Percentiles rank a stretch among this genome's conserved stretches.
Evolutionary conservation across 202 grass and related monocot species (phyloP).

Genomic region (Panicum hallii): DNA sequence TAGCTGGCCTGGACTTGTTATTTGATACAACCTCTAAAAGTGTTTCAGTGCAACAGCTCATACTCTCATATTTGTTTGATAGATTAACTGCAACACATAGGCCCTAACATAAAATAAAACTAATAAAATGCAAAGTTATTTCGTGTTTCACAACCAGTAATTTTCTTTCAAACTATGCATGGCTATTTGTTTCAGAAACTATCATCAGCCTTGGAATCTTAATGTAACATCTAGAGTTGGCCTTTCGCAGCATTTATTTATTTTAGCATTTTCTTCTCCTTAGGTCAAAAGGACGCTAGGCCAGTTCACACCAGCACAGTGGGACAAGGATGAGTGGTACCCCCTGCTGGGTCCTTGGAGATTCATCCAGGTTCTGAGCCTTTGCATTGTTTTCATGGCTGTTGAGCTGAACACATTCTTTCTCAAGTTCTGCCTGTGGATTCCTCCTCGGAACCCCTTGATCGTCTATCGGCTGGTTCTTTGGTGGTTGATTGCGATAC

Average conservation of each 20-base stretch:
- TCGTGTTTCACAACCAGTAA: background rate
- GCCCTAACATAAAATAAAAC: constrained; percentile 14
- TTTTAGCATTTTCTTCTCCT: constrained; percentile 35
- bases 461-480: constrained; percentile 88
- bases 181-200: background rate
- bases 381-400: constrained; percentile 92
- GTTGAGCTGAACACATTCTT: constrained; percentile 99
- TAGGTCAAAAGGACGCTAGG: constrained; percentile 97
- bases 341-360: constrained; percentile 90
- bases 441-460: constrained; percentile 89
- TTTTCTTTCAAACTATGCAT: constrained; percentile 36
- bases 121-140: background rate
- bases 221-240: background rate
- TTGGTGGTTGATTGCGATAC: constrained; percentile 99
- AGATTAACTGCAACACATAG: background rate
- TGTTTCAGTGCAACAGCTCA: constrained; percentile 21
- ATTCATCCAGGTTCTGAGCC: constrained; percentile 90
- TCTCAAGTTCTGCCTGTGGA: constrained; percentile 98
- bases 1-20: constrained; percentile 13
- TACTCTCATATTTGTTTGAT: constrained; percentile 35
- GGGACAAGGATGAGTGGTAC: constrained; percentile 99
- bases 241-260: constrained; percentile 23
- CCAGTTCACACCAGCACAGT: constrained; percentile 93
- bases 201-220: constrained; percentile 14
- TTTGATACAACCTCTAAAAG: constrained; percentile 1